Conservation (phyloP, 2,329 filamentous ascomycete species). For the Diaporthe sp. region DNA sequence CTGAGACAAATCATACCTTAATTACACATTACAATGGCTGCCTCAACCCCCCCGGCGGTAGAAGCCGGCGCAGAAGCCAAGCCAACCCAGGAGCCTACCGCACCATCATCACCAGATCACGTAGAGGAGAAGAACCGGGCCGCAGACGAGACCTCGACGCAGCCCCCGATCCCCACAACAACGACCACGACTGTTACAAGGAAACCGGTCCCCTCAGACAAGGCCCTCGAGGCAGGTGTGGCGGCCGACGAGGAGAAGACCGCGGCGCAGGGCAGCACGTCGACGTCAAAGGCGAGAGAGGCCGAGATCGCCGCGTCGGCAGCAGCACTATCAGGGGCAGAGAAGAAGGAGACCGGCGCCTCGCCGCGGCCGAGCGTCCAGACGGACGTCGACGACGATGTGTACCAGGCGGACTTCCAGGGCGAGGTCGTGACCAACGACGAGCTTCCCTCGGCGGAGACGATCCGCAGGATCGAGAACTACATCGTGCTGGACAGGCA, state of each 20-base stretch:
- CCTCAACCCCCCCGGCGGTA: constrained; percentile 19
- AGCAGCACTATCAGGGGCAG: constrained; percentile 21
- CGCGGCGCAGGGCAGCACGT: constrained; percentile 10
- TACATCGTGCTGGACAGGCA: constrained; percentile 73
- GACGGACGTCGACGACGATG: constrained; percentile 41
- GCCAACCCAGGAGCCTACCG: constrained; percentile 6
- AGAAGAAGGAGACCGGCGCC: constrained; percentile 30
- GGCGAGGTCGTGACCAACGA: constrained; percentile 70
- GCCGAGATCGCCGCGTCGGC: constrained; percentile 15
- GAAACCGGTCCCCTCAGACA: not conserved
- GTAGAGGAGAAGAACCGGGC: constrained; percentile 29
- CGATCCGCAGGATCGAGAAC: constrained; percentile 65
- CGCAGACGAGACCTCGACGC: constrained; percentile 31
- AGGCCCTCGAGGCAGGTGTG: constrained; percentile 1
- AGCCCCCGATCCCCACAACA: not conserved
- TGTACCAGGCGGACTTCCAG: constrained; percentile 63
- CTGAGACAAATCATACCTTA: not conserved
- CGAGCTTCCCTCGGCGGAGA: constrained; percentile 64
- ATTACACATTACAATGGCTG: constrained; percentile 26
- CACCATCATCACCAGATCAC: not conserved
- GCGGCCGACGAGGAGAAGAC: constrained; percentile 10
- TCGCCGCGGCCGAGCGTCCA: constrained; percentile 36
- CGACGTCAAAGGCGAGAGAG: constrained; percentile 1
- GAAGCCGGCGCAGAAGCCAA: constrained; percentile 7
- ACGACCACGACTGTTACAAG: too few species aligned